Conservation (phyloP, 441 rosid species). For the Mallotus japonicus region DNA sequence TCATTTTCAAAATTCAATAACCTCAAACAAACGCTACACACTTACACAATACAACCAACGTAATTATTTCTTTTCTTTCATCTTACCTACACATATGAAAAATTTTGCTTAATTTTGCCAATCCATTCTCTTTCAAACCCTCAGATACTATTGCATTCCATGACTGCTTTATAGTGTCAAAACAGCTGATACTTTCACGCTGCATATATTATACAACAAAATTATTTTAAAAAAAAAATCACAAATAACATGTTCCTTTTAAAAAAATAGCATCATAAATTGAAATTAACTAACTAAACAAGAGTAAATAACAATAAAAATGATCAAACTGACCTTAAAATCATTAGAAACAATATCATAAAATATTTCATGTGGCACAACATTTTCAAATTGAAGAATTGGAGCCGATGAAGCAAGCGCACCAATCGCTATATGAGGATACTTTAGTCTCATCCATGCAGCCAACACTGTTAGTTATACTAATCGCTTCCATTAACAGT, state of each 20-base stretch:
- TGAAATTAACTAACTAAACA: neutral
- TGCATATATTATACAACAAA: slow-evolving; percentile 16
- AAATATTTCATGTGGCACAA: slow-evolving; percentile 70
- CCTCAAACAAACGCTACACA: too few species aligned
- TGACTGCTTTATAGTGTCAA: slow-evolving; percentile 63
- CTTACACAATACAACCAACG: neutral
- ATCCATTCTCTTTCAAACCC: slow-evolving; percentile 67
- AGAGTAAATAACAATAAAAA: neutral
- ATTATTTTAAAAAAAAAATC: neutral
- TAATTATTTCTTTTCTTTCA: neutral
- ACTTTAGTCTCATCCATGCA: slow-evolving; percentile 93
- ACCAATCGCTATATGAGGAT: slow-evolving; percentile 83
- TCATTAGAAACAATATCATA: slow-evolving; percentile 73
- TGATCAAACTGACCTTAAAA: slow-evolving; percentile 47
- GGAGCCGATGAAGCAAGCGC: slow-evolving; percentile 93
- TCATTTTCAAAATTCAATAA: slow-evolving; percentile 11
- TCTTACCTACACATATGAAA: slow-evolving; percentile 71
- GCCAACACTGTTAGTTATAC: slow-evolving; percentile 64
- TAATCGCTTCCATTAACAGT: neutral
- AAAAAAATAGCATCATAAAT: neutral
- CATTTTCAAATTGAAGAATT: slow-evolving; percentile 82
- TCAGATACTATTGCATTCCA: slow-evolving; percentile 56
- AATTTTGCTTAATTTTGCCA: slow-evolving; percentile 53
- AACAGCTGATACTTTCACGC: slow-evolving; percentile 87
- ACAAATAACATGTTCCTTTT: neutral